Conservation (phyloP, 2,329 filamentous ascomycete genomes). For the Orbilia blumenaviensis region DNA sequence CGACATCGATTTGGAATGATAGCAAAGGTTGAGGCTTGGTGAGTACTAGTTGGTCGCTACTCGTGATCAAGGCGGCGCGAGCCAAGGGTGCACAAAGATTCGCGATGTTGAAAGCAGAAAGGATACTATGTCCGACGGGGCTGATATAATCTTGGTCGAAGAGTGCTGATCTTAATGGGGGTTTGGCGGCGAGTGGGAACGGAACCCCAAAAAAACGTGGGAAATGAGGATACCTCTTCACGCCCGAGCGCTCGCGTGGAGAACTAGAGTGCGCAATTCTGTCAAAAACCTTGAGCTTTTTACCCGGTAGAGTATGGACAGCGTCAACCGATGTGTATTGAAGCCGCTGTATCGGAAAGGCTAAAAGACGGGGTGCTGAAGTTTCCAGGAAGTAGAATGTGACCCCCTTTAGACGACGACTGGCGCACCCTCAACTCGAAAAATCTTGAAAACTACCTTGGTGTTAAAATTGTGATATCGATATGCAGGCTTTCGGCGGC, state of each 20-base stretch:
- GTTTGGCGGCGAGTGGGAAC: background rate
- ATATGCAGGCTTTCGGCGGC: background rate
- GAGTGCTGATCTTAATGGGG: background rate
- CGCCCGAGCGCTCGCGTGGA: conserved; percentile 27
- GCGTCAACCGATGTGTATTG: background rate
- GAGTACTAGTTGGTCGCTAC: background rate
- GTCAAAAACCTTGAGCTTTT: background rate
- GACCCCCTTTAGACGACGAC: background rate
- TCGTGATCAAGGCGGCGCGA: background rate
- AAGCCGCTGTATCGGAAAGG: background rate
- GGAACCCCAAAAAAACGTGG: conserved; percentile 13
- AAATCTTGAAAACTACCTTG: background rate
- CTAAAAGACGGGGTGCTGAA: background rate
- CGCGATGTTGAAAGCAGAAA: background rate
- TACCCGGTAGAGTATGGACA: background rate
- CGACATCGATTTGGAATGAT: conserved; percentile 21
- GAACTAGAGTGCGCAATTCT: conserved; percentile 10
- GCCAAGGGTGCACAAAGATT: conserved; percentile 13
- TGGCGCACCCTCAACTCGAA: no score
- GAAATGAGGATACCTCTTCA: background rate
- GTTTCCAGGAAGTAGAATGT: background rate
- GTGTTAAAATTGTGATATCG: background rate
- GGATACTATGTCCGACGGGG: background rate
- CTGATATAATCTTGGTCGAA: background rate
- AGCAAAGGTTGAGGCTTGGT: background rate